A percentile compares a stretch with the other conserved stretches of the same genome.
These are phyloP conservation scores for Yueomyces sinensis DNA, from an alignment of 805 yeast species.

Conservation along the genomic window DNA sequence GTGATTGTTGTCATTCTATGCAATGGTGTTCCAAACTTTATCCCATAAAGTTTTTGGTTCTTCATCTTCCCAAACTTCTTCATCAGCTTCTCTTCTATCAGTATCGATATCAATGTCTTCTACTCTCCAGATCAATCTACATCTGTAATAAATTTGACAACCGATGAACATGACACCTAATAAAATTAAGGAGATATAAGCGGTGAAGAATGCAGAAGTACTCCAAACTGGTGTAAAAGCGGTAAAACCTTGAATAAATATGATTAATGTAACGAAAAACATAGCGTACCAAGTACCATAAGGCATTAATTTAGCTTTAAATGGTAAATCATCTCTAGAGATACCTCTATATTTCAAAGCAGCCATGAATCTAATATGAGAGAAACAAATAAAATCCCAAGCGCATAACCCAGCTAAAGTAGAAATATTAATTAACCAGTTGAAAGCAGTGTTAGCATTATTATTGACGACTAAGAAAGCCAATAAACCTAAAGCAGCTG, in stretches of 20 bases:
- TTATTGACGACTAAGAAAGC: conserved; percentile 41
- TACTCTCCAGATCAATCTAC: conserved; percentile 31
- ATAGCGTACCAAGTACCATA: conserved; percentile 48
- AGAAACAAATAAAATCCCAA: conserved; percentile 47
- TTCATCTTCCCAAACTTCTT: conserved; percentile 39
- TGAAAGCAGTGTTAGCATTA: conserved; percentile 41
- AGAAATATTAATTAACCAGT: conserved; percentile 54
- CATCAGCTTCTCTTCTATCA: conserved; percentile 49
- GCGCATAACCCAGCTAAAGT: conserved; percentile 57
- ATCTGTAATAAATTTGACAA: conserved; percentile 37
- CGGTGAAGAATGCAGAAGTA: conserved; percentile 45
- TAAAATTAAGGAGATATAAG: conserved; percentile 49
- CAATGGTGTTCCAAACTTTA: conserved; percentile 34
- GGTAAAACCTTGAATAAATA: conserved; percentile 55
- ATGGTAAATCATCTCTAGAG: conserved; percentile 52
- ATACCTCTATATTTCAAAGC: conserved; percentile 49
- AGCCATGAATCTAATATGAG: conserved; percentile 51
- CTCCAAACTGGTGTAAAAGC: conserved; percentile 42
- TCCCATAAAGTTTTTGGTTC: conserved; percentile 39
- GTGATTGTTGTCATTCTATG: conserved; percentile 11
- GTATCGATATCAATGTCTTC: conserved; percentile 54
- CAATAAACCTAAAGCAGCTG: conserved; percentile 44
- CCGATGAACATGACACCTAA: conserved; percentile 37
- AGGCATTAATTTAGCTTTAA: conserved; percentile 55
- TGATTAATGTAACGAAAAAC: conserved; percentile 37